phyloP scores from a whole-genome alignment of 2,329 filamentous ascomycete species.

The Hymenoscyphus occultus region DNA sequence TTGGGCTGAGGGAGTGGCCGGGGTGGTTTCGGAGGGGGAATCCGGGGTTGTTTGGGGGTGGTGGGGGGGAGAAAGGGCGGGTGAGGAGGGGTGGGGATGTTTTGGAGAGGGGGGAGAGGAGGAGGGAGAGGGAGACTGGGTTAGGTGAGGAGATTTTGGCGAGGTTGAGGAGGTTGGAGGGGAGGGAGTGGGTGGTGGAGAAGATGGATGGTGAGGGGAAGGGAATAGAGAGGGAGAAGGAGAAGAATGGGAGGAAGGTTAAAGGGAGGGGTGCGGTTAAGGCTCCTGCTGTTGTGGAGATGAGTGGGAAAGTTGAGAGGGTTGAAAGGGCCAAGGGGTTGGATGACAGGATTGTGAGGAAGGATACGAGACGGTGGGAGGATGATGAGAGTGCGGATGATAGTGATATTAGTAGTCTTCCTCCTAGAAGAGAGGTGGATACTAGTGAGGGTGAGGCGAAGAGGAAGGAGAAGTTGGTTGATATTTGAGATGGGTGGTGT shows the following conservation, averaged over 20 bases:
- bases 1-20: conserved; percentile 44
- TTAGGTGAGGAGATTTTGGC: conserved; percentile 22
- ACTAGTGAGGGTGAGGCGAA: conserved; percentile 9
- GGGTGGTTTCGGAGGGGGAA: conserved; percentile 41
- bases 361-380: conserved; percentile 29
- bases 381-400: conserved; percentile 22
- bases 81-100: conserved; percentile 2
- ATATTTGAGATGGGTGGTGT: conserved; percentile 21
- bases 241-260: background rate
- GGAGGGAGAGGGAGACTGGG: background rate
- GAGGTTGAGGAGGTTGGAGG: conserved; percentile 21
- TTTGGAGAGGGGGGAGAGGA: conserved; percentile 1
- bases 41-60: conserved; percentile 25
- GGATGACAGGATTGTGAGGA: conserved; percentile 23
- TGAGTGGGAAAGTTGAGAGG: background rate
- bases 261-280: background rate
- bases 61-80: conserved; percentile 8
- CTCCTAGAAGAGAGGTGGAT: background rate
- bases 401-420: conserved; percentile 8
- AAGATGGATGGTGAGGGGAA: conserved; percentile 10
- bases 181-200: conserved; percentile 6
- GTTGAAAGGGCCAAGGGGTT: conserved; percentile 12
- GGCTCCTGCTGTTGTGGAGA: background rate
- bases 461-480: conserved; percentile 27
- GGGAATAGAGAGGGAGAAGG: background rate